Base-by-base conservation (phyloP, 192 early-diverging fungal species). In the Coemansia aciculifera region DNA sequence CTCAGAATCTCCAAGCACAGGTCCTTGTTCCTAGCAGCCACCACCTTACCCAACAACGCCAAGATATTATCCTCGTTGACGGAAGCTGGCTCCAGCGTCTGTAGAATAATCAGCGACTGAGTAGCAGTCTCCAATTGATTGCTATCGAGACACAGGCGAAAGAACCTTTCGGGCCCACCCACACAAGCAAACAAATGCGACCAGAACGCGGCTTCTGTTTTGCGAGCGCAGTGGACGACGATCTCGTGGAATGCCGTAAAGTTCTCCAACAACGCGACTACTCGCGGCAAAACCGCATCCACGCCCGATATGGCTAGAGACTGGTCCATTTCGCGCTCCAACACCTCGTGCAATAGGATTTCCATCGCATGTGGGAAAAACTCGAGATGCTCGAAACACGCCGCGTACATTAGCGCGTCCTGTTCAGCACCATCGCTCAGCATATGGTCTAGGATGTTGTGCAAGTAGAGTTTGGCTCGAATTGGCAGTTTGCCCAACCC, bases 301-400 rank as follows among this genome's bases (percentile, higher is more conserved):
- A 31, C 38, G 29, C 17, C 42, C 0, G n/a, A 8, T 11, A 39
- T 29, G 29, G 34, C 39, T 0, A 12, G 62, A 32, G 12, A 19
- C 15, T 61, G 43, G 46, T 66, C 91, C 8, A 88, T 87, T 71
- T 97, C 96, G 52, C 90, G 87, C 66, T 96, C 96, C 44, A 98
- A 66, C 2, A 91, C 90, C 13, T 88, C 87, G 74, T 98, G 96
- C 24, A 98, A 73, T 34, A 99, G 77, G 21, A 98, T 88, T 75
- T 99, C 98, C 34, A 99, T 83, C 27, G 92, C 89, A 77, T 99
- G 98, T 11, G 89, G 80, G 75, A 98, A 98, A 69, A 98, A 99
- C 43, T 86, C 83, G 39, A 94, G 81, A 23, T 89, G 81, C 68
- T 89, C 85, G 66, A 90, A 99, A 42, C 78, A 79, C 13, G 74